Base-by-base conservation (phyloP, 1,139 yeast species). In the Yamadazyma buinensis region DNA sequence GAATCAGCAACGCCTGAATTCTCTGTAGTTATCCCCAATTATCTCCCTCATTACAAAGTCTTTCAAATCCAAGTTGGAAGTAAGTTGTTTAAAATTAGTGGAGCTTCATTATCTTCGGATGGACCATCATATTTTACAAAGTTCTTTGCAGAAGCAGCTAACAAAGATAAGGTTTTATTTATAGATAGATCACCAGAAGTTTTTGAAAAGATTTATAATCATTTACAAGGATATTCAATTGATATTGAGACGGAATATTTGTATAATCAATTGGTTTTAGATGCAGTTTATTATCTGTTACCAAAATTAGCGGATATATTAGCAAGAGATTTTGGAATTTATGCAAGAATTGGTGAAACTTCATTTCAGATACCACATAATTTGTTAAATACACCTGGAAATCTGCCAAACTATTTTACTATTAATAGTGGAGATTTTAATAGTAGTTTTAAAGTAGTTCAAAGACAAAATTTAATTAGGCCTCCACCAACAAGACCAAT, bases 81-180 rank as follows among this genome's bases (percentile, higher is more conserved):
- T 35, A 69, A 70, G 42, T 45, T 73, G 24, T 83, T 77, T 53
- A 62, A 67, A 24, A 43, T 77, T 22, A 81, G 92, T 51, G 97
- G 96, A 1, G 88, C 92, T 1, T 86, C 95, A 5, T 57, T 88
- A 28, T 83, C 90, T 17, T 84, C 86, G 1, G 97, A 87, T 58
- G 80, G 75, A 2, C 84, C 84, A 3, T 77, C 83, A 2, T 77
- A 76, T 49, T 78, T 78, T 53, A 76, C 84, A 12, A 52, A 59
- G 15, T 77, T 55, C 54, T 78, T 78, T 43, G 33, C 38, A 2
- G 47, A 55, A 13, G 51, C 54, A 23, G 65, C 47, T 2, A 70
- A 68, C 45, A 53, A 51, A 15, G 67, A 63, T 15, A 74, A 73
- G 29, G 64, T 70, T 0, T 55, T 86, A n/a, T 79, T 77, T 47